A percentile compares a stretch with the other conserved stretches of the same genome.
Conservation (phyloP, 345 rosid species). For the Salix koriyanagi region DNA sequence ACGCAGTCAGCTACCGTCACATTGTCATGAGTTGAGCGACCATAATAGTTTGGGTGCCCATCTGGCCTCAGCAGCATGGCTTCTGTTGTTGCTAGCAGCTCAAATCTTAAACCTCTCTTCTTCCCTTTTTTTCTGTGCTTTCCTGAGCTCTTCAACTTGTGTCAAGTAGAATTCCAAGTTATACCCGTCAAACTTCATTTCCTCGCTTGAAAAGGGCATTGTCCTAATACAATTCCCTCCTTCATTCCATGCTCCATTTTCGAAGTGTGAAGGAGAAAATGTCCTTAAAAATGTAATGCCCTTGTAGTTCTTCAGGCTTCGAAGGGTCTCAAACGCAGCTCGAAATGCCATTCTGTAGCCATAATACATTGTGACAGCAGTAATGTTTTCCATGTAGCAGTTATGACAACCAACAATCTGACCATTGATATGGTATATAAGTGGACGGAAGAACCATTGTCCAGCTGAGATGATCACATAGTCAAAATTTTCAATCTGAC, state of each 20-base stretch:
- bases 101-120: constrained; percentile 32
- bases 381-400: constrained; percentile 34
- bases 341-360: constrained; percentile 62
- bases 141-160: constrained; percentile 38
- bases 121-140: constrained; percentile 40
- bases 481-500: constrained; percentile 35
- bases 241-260: constrained; percentile 58
- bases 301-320: constrained; percentile 25
- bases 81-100: constrained; percentile 43
- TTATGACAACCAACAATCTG: constrained; percentile 37
- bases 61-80: constrained; percentile 61
- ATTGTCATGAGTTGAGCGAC: constrained; percentile 30
- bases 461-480: constrained; percentile 52
- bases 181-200: constrained; percentile 43
- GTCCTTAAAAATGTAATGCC: constrained; percentile 49
- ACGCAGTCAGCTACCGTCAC: constrained; percentile 49
- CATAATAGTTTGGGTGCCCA: constrained; percentile 48
- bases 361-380: constrained; percentile 25
- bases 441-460: constrained; percentile 57
- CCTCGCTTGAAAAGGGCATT: constrained; percentile 38
- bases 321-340: constrained; percentile 47
- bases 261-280: constrained; percentile 58
- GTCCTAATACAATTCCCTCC: constrained; percentile 68
- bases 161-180: constrained; percentile 38
- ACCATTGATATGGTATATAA: constrained; percentile 31